Evolutionary conservation across 805 yeast genomes (phyloP).

Genomic region (Cyberlindnera saturnus): DNA sequence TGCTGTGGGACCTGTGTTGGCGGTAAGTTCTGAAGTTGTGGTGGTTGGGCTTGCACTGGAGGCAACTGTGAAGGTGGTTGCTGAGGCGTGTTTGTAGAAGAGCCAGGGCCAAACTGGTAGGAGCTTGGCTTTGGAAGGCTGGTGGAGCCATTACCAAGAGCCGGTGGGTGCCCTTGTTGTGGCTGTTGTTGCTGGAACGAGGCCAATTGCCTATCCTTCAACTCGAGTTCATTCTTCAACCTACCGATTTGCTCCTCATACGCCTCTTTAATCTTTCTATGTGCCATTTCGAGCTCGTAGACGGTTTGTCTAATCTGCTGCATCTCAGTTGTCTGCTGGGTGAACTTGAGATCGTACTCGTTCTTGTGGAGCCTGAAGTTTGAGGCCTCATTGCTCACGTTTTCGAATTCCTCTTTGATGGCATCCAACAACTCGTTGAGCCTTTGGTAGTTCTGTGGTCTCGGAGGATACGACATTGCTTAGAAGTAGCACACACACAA

Average conservation of each 20-base stretch:
- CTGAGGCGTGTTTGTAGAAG: constrained; percentile 24
- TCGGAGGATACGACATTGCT: constrained; percentile 24
- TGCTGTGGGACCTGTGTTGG: constrained; percentile 27
- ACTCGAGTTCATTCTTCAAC: constrained; percentile 80
- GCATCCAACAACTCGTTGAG: constrained; percentile 85
- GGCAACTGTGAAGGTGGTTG: constrained; percentile 30
- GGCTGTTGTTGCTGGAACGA: constrained; percentile 27
- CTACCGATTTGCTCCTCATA: constrained; percentile 90
- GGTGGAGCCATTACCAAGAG: constrained; percentile 21
- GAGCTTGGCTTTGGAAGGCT: constrained; percentile 20
- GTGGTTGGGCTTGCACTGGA: constrained; percentile 27
- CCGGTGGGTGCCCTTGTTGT: constrained; percentile 20
- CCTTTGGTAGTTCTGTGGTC: constrained; percentile 28
- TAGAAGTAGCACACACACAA: background rate
- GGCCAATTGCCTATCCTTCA: constrained; percentile 56
- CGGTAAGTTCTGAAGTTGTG: constrained; percentile 23
- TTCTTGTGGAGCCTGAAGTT: constrained; percentile 84
- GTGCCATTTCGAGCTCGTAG: constrained; percentile 89
- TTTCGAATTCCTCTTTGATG: constrained; percentile 85
- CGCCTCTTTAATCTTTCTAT: constrained; percentile 89
- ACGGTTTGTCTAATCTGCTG: constrained; percentile 92
- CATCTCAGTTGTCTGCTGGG: constrained; percentile 89
- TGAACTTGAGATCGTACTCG: constrained; percentile 83
- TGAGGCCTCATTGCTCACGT: constrained; percentile 78
- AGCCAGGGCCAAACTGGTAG: constrained; percentile 13